Evolutionary conservation across 805 yeast genomes (phyloP).

Genomic region (Scheffersomyces spartinae): DNA sequence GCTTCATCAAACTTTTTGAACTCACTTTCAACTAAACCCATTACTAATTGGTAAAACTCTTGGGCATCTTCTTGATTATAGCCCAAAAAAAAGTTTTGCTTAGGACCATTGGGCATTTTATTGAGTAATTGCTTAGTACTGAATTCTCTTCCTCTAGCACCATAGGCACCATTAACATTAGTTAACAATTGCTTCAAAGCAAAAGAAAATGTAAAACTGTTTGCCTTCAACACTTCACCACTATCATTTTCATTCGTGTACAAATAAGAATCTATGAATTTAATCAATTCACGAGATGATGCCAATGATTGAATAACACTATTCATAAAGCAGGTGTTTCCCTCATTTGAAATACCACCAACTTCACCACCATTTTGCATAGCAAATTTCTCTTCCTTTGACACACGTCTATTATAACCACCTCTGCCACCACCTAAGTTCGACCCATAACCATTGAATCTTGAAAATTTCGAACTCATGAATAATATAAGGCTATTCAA

Average conservation of each 20-base stretch:
- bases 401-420: conserved; percentile 3
- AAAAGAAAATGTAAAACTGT: conserved; percentile 31
- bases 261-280: conserved; percentile 38
- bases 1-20: conserved; percentile 20
- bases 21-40: conserved; percentile 56
- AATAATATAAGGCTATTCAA: too few relatives aligned
- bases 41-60: conserved; percentile 78
- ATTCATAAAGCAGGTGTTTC: conserved; percentile 93
- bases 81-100: conserved; percentile 65
- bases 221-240: conserved; percentile 5
- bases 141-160: conserved; percentile 43
- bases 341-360: conserved; percentile 83
- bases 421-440: too few relatives aligned
- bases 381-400: conserved; percentile 28
- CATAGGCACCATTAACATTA: conserved; percentile 46
- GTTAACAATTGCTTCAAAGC: conserved; percentile 41
- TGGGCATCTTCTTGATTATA: conserved; percentile 96
- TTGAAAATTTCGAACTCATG: too few relatives aligned
- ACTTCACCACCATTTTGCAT: conserved; percentile 55
- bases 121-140: conserved; percentile 50
- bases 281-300: conserved; percentile 48
- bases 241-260: conserved; percentile 8
- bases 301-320: conserved; percentile 78
- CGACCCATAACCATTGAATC: too few relatives aligned
- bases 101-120: conserved; percentile 69